Conservation (phyloP, 2,329 filamentous ascomycete species). For the Fusarium zealandicum region DNA sequence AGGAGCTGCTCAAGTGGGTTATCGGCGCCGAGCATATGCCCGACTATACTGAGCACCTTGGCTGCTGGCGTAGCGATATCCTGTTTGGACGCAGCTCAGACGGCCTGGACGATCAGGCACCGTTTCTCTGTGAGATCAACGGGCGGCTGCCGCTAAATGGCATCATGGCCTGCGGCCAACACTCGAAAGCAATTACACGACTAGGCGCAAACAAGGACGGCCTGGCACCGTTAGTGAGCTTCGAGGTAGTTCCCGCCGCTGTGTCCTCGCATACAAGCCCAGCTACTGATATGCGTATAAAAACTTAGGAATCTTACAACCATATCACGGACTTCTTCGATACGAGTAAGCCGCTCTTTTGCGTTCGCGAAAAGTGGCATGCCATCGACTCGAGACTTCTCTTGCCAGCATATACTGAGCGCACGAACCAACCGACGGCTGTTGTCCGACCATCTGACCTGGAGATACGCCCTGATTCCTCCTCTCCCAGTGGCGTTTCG, state of each 20-base stretch:
- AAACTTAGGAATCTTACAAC: no score
- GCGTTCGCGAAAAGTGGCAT: slow-evolving; percentile 14
- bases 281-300: no score
- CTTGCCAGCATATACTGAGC: neutral
- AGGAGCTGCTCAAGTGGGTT: slow-evolving; percentile 16
- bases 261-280: no score
- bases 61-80: slow-evolving; percentile 23
- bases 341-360: slow-evolving; percentile 8
- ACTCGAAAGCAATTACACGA: neutral
- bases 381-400: slow-evolving; percentile 19
- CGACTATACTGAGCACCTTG: slow-evolving; percentile 11
- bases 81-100: slow-evolving; percentile 16
- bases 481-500: neutral
- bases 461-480: slow-evolving; percentile 6
- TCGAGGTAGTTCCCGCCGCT: slow-evolving; percentile 2
- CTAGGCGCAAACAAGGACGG: slow-evolving; percentile 17
- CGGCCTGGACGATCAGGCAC: neutral
- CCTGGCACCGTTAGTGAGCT: no score
- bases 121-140: slow-evolving; percentile 22
- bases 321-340: no score
- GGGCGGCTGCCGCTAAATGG: slow-evolving; percentile 23
- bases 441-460: slow-evolving; percentile 13
- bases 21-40: neutral
- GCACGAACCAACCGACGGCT: neutral
- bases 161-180: neutral